Base-by-base conservation (phyloP, 495 filamentous ascomycete genomes). In the Gamarada debralockiae region DNA sequence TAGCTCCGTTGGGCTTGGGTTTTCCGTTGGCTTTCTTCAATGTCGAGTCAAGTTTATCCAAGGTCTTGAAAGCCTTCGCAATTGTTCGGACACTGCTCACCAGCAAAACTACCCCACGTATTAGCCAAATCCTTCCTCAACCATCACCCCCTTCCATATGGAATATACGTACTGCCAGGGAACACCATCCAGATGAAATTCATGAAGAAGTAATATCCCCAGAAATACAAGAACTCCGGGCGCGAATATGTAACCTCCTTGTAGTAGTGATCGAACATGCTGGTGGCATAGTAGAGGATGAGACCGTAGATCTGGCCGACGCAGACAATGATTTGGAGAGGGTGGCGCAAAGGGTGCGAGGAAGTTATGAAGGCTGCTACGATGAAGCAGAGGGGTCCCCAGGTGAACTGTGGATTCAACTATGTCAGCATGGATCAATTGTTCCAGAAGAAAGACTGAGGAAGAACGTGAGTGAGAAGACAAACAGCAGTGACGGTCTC, bases 271-370 rank as follows among this genome's bases (percentile, higher is more conserved):
- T 81, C 77, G 57, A 80, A 80, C 42, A 72, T 63, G 64, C 70
- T 70, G 18, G 76, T 84, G 1, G 69, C 73, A 59, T 78, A 82
- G 73, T 84, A 84, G 17, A 84, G 69, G 22, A 79, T 68, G 42
- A 79, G 73, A 17, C 80, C 77, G 63, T 83, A 82, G 17, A 83
- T 64, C 60, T 83, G 80, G 22, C 79, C 80, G 18, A 79, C 64
- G 12, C 68, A 73, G 46, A 83, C 75, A 41, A 80, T 67, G 24
- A 68, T 62, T 65, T 83, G 77, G 48, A 80, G 64, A 13, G 78
- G 73, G 56, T 81, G 72, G 23, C 80, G 73, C 12, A 80, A 55
- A 4, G 78, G 75, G 59, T 75, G 70, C 22, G 70, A 64, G 12
- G 58, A 67, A 10, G 69, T 64, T 58, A 82, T 75, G 48, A 74